phyloP scores from a whole-genome alignment of 23 red algal species.

The Agarophyton chilense region DNA sequence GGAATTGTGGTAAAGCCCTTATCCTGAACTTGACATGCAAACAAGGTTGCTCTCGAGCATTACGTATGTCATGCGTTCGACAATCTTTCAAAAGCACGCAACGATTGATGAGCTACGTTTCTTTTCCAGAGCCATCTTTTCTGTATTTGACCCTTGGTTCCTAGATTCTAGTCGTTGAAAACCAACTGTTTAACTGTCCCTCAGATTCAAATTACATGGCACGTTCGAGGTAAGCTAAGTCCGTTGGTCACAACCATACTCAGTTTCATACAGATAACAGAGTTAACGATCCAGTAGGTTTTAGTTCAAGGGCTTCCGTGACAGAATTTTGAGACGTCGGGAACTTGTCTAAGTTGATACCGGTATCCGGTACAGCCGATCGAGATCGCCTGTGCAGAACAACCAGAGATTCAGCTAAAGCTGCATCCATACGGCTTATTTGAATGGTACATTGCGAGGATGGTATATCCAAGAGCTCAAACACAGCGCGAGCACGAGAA shows the following conservation, averaged over 20 bases:
- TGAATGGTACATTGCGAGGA: slow-evolving; percentile 67
- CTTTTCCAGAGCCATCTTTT: no score
- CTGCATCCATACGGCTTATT: slow-evolving; percentile 40
- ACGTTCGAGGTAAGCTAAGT: no score
- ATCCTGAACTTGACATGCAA: no score
- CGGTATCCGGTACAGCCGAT: slow-evolving; percentile 37
- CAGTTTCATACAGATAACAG: slow-evolving; percentile 9
- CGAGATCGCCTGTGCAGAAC: slow-evolving; percentile 55
- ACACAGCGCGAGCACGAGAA: slow-evolving; percentile 50
- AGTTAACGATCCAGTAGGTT: slow-evolving; percentile 1
- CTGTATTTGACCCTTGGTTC: no score
- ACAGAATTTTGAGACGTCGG: neutral
- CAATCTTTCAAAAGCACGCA: no score
- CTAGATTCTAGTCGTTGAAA: no score
- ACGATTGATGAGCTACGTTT: no score
- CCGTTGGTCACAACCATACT: neutral
- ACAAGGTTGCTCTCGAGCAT: no score
- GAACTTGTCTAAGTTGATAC: slow-evolving; percentile 37
- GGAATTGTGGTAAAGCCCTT: no score
- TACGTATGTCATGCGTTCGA: no score
- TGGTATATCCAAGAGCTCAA: slow-evolving; percentile 25
- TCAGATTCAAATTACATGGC: no score
- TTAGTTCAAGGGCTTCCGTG: neutral
- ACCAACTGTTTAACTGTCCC: no score
- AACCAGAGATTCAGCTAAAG: neutral